A percentile compares a stretch with the other conserved stretches of the same genome.
Evolutionary conservation across 352 stramenopile genomes (phyloP).

Genomic region (Phytophthora hybrid): DNA sequence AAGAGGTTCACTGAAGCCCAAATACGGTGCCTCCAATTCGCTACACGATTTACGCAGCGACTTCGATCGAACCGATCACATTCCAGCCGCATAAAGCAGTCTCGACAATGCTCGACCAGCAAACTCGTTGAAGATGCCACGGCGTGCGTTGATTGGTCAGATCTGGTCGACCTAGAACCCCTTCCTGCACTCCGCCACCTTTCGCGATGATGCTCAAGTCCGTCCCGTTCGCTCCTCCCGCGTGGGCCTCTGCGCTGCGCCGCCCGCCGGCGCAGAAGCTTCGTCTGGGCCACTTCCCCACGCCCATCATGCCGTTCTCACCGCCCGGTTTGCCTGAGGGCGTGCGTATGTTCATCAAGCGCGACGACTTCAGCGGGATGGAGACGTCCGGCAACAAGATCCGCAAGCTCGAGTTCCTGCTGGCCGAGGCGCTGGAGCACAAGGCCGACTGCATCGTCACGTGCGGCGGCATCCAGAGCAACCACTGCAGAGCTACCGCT

Average conservation of each 20-base stretch:
- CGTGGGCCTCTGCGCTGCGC: slow-evolving; percentile 65
- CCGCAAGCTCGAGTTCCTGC: slow-evolving; percentile 95
- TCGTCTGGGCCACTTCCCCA: slow-evolving; percentile 80
- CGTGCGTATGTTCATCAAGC: slow-evolving; percentile 87
- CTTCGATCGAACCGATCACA: too few relatives aligned
- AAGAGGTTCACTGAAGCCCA: too few relatives aligned
- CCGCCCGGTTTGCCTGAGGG: slow-evolving; percentile 73
- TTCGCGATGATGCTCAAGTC: slow-evolving; percentile 58
- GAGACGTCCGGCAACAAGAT: slow-evolving; percentile 96
- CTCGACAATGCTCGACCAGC: slow-evolving; percentile 1
- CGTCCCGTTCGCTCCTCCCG: slow-evolving; percentile 66
- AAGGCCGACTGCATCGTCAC: slow-evolving; percentile 92
- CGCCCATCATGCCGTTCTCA: slow-evolving; percentile 77
- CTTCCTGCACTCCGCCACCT: background rate
- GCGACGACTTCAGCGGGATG: slow-evolving; percentile 89
- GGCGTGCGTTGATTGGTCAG: slow-evolving; percentile 23
- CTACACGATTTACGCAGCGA: too few relatives aligned
- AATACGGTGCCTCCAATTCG: too few relatives aligned
- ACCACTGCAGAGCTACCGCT: slow-evolving; percentile 93
- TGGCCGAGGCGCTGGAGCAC: slow-evolving; percentile 91
- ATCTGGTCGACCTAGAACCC: background rate
- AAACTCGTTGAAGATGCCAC: slow-evolving; percentile 16
- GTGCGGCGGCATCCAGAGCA: slow-evolving; percentile 94
- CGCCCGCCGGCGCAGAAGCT: slow-evolving; percentile 59
- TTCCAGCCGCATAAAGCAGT: background rate